These are phyloP conservation scores for Lophium mytilinum DNA, from an alignment of 495 filamentous ascomycete genomes.

Conservation along the genomic window DNA sequence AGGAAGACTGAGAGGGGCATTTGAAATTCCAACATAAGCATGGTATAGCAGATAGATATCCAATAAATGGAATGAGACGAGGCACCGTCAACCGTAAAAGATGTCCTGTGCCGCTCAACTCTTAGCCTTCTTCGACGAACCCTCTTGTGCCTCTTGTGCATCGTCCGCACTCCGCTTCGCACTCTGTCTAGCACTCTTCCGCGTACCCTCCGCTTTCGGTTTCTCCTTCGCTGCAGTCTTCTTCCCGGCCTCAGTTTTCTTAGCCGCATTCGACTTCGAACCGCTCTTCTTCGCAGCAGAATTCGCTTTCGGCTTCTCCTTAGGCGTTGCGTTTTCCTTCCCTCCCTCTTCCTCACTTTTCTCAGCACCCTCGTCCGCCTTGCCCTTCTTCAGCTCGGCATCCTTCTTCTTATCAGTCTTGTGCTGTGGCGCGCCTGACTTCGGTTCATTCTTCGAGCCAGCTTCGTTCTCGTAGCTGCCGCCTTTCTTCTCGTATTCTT, in stretches of 20 bases:
- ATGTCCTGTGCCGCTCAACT: too few relatives aligned
- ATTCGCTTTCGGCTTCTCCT: conserved; percentile 13
- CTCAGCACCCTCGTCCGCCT: conserved; percentile 23
- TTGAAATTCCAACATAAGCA: not conserved
- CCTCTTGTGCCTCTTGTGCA: too few relatives aligned
- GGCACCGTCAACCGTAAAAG: too few relatives aligned
- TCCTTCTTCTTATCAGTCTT: conserved; percentile 25
- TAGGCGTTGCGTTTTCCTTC: not conserved
- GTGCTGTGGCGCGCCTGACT: conserved; percentile 39
- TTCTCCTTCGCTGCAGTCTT: conserved; percentile 22
- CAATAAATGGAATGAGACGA: too few relatives aligned
- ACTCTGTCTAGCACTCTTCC: conserved; percentile 11
- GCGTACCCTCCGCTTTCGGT: not conserved
- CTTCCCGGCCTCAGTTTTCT: conserved; percentile 18
- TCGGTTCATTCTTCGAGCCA: conserved; percentile 45
- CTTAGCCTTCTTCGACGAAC: too few relatives aligned
- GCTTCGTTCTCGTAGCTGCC: conserved; percentile 46
- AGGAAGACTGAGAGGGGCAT: conserved; percentile 10
- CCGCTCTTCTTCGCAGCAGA: conserved; percentile 4
- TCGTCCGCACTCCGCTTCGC: conserved; percentile 7
- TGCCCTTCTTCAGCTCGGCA: conserved; percentile 26
- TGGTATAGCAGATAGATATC: not conserved
- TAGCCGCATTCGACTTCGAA: not conserved
- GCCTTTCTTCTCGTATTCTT: conserved; percentile 47
- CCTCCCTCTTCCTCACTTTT: conserved; percentile 26